Base-by-base conservation (phyloP, 140 eudicot genomes). In the Artemisia princeps region DNA sequence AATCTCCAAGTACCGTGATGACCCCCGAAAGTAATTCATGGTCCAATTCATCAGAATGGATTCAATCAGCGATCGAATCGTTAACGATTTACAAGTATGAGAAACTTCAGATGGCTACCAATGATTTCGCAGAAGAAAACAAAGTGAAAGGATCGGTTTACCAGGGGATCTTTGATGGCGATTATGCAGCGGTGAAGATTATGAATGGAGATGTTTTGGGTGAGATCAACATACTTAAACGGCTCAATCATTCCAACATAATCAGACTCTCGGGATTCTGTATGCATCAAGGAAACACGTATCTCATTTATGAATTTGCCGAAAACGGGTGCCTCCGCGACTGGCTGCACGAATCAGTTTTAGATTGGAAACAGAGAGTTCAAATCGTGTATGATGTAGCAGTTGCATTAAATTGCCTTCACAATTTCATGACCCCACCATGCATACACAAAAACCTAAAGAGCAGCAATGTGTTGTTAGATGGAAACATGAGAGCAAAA, bases 181-280 rank as follows among this genome's bases (percentile, higher is more conserved):
- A 90, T 65, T 65, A 50, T 1, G 94, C 88, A 1, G 95, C 84
- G 0, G 82, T 86, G 11, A 86, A 90, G 80, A 68, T 90, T 13
- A 76, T 84, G 82, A 84, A 83, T 53, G 97, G 95, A 10, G 81
- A 84, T 44, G 90, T 86, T 1, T 75, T 87, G 5, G 55, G 33
- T 0, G 95, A 90, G 79, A 87, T 90, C 19, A 81, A 79, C 53
- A 77, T 82, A 0, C 78, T 90, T 3, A 83, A 85, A 67, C 85
- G 74, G 30, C 84, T 90, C 59, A 90, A 90, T 58, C 97, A 90
- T 65, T 84, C 87, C 19, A 85, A 86, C 57, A 84, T 87, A 12
- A 77, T 86, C 40, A 67, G 95, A 72, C 87, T 90, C 17, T 90
- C 95, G 1, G 97, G 97, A 33, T 84, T 80, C 73, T 86, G 97